Base-by-base conservation (phyloP, 805 yeast genomes). In the Pichia californica region DNA sequence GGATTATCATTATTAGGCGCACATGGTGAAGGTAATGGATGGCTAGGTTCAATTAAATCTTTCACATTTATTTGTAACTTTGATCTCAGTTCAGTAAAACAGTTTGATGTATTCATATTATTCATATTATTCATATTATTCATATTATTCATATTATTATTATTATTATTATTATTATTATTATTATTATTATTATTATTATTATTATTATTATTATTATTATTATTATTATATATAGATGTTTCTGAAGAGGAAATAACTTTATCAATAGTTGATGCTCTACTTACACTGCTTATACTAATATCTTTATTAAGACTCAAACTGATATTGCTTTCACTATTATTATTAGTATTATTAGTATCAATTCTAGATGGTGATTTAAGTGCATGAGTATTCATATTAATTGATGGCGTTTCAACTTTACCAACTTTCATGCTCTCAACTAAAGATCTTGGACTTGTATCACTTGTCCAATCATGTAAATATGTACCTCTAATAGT, bases 401-500 rank as follows among this genome's bases (percentile, higher is more conserved):
- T 19, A 16, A 18, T n/a, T 19, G 31, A 23, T 18, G 20, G 33
- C n/a, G 32, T 20, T 20, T 29, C 42, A 8, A 36, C 45, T 26
- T 15, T 36, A 9, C 41, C 46, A 21, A 28, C 48, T 31, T 38
- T 47, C 19, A 35, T 15, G 27, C 45, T 44, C 25, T 38, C 44
- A 15, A 40, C 19, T 23, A 42, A 29, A 13, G 47, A 40, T 16
- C 29, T 30, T 4, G 43, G 41, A 26, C 45, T 43, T 3, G n/a
- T 11, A 38, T 45, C 39, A 7, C 20, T 18, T 14, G 46, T 36
- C 66, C 66, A 62, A 38, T 56, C 51, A 47, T 62, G 64, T 1
- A 57, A 51, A 36, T 52, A 54, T 3, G 62, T 61, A 2, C 66
- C 66, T 39, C 50, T 51, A 2, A 62, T 62, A 0, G 66, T 61